Base-by-base conservation (phyloP, 176 grass and related monocot species). In the Melocanna baccifera region DNA sequence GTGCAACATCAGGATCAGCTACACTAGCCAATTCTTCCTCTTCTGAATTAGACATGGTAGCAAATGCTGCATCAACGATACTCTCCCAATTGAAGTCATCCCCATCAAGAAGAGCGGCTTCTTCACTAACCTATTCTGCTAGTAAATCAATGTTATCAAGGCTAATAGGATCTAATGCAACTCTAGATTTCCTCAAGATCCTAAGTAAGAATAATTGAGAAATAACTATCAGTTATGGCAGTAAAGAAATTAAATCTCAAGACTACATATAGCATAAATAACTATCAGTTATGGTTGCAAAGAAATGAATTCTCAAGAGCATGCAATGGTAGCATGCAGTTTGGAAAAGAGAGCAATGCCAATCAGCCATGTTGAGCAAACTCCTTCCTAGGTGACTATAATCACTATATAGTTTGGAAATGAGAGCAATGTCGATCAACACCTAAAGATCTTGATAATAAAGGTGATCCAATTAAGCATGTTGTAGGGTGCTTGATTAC, bases 141-240 rank as follows among this genome's bases (percentile, higher is more conserved):
- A 79, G 34, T 52, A 52, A 19, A 46, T 86, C 83, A 57, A 86
- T 79, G 62, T 86, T 86, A 30, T 86, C 83, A 18, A 78, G 42
- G 48, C 63, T 79, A 69, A 86, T 78, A 25, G 30, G 73, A 78
- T 86, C 83, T 1, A 50, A 78, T 36, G 67, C n/a, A 46, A 22
- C 46, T 70, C 46, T 86, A 71, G 19, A 69, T 86, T 69, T 86
- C 65, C 75, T 86, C 65, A 71, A 69, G 16, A 58, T 68, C 84
- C 75, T 72, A 63, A 73, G 59, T 9, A 63, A 71, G 32, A 34
- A 34, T 34, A 34, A 4, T 4, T 4, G 32, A 0, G 32, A 34
- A 34, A 34, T 1, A 34, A n/a, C 29, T 77, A 61, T 30, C 40
- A 78, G 6, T 11, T 11, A 56, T 56, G n/a, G 23, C 9, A 62